These are phyloP conservation scores for Sporopachydermia quercuum DNA, from an alignment of 805 yeast species.

Conservation along the genomic window DNA sequence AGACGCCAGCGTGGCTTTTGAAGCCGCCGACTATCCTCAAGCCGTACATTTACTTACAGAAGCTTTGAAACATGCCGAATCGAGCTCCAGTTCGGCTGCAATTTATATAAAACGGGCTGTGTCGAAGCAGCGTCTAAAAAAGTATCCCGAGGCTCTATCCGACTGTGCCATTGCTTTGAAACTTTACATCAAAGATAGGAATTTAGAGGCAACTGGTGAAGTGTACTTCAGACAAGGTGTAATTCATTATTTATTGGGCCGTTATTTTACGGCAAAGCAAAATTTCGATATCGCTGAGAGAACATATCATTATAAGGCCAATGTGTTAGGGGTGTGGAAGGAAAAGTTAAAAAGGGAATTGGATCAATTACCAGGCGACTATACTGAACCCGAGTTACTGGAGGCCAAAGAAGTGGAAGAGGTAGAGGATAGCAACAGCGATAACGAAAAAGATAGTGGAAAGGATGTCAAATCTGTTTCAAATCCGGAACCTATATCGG, in stretches of 20 bases:
- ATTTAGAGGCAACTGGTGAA: neutral
- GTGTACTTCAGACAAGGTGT: neutral
- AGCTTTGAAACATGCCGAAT: neutral
- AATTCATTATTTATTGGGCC: neutral
- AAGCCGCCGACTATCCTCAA: neutral
- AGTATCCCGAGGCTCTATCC: neutral
- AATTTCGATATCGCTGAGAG: conserved; percentile 1
- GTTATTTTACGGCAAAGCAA: neutral
- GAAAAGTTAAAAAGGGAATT: neutral
- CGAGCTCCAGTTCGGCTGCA: neutral
- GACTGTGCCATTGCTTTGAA: neutral
- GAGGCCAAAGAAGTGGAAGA: too few relatives aligned
- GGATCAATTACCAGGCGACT: neutral
- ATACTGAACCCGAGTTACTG: too few relatives aligned
- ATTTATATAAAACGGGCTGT: neutral
- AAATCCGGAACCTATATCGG: neutral
- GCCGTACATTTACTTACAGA: neutral
- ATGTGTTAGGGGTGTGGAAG: neutral
- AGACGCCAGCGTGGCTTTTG: neutral
- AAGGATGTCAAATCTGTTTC: neutral
- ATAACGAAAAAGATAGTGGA: neutral
- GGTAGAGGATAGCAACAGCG: neutral
- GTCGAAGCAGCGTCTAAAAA: neutral
- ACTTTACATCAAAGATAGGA: neutral
- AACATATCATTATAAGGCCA: neutral